Percentiles rank a stretch among this genome's conserved stretches.
These are phyloP conservation scores for Leucosporidium creatinivorum DNA, from an alignment of 768 basidiomycete species.

Conservation along the genomic window DNA sequence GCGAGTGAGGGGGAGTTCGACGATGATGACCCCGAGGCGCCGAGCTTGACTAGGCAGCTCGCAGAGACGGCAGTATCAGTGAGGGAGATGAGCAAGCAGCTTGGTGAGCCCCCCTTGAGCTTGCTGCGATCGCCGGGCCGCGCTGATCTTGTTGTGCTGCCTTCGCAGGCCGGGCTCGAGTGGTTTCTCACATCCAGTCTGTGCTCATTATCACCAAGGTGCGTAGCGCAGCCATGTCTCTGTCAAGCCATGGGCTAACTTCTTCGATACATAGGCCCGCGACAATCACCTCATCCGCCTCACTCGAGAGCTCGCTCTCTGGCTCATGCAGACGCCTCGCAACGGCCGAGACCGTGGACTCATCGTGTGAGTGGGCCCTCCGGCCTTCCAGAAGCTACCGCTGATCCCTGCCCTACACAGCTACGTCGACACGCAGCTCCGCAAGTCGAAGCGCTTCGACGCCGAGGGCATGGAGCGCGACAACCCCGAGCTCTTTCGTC, in stretches of 20 bases:
- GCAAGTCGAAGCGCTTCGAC: constrained; percentile 83
- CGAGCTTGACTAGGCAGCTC: constrained; percentile 79
- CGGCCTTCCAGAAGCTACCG: not conserved
- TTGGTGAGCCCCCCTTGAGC: constrained; percentile 56
- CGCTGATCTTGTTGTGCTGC: not conserved
- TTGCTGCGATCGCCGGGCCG: not conserved
- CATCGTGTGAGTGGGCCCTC: constrained; percentile 58
- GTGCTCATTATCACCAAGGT: constrained; percentile 87
- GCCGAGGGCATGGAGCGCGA: constrained; percentile 78
- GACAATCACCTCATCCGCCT: constrained; percentile 94
- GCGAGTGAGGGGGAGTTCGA: constrained; percentile 35
- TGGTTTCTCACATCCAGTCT: constrained; percentile 83
- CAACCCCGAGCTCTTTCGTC: constrained; percentile 78
- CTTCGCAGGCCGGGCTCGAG: constrained; percentile 72
- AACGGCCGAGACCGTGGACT: constrained; percentile 61
- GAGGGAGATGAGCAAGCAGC: constrained; percentile 96
- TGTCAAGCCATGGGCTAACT: no score
- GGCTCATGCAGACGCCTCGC: constrained; percentile 83
- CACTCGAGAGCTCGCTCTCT: constrained; percentile 85
- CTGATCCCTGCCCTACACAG: constrained; percentile 43
- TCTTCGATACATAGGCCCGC: constrained; percentile 49
- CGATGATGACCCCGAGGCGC: constrained; percentile 49
- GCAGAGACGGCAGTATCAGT: constrained; percentile 97
- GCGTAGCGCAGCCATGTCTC: constrained; percentile 2
- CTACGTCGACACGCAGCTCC: constrained; percentile 90